Evolutionary conservation across 306 rosid genomes (phyloP), one percentile per base, ranked within the genome.

Genomic region (Prosopis cineraria): DNA sequence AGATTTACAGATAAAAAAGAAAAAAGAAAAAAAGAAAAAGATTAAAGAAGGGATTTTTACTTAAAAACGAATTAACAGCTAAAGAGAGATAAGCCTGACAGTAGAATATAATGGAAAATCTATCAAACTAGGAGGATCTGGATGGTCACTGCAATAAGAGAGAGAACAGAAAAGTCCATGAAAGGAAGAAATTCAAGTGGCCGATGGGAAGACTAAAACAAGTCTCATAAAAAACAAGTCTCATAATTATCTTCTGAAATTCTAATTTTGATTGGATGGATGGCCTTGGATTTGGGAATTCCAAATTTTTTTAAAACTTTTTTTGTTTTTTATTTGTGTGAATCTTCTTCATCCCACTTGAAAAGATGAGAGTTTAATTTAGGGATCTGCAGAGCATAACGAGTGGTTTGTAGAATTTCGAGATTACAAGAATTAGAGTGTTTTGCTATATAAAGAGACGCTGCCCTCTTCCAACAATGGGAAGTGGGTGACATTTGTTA

Each of bases 211-310:
- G 43, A 44, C 87, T 79, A 45, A 81, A 75, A 66, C 63, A 56
- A 22, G 7, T 1, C 79, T 78, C 8, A 43, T 68, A 34, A 53
- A 53, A 84, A 79, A 60, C 56, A 62, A 27, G 25, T 19, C 76
- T 79, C 27, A 41, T 66, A 67, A 40, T 80, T 79, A 78, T 29
- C 60, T 27, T 55, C n/a, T 41, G 62, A 43, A 11, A 65, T 63
- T 60, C 60, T 65, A 70, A 68, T 80, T 82, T 77, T 59, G 70
- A 80, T 84, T 89, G 87, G 85, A 56, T 71, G 78, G 79, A 27
- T 58, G 41, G 70, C 87, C 79, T 84, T 80, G 67, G 78, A 86
- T 68, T 78, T 78, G 69, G 88, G 88, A 63, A 13, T 69, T 36
- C 44, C 34, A 30, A 80, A 56, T 44, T 70, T 76, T 50, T 65